phyloP scores from a whole-genome alignment of 2,329 filamentous ascomycete species.

The Zymoseptoria ardabiliae region DNA sequence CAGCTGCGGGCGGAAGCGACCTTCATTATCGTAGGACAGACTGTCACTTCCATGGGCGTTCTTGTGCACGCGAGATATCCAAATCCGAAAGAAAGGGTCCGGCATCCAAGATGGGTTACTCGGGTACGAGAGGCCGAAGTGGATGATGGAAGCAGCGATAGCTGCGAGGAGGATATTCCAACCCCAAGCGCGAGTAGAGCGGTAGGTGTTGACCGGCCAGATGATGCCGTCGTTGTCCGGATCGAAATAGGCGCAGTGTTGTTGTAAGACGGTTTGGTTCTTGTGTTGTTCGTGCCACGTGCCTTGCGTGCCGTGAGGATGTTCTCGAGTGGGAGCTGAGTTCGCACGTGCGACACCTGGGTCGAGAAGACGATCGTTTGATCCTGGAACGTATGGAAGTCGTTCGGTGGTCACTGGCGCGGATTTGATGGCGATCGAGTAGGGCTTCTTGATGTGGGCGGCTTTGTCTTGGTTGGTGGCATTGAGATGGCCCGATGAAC shows the following conservation, averaged over 20 bases:
- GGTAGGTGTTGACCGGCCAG: conserved; percentile 46
- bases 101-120: conserved; percentile 39
- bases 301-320: conserved; percentile 37
- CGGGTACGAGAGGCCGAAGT: conserved; percentile 45
- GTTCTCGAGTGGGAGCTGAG: conserved; percentile 33
- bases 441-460: conserved; percentile 1
- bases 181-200: conserved; percentile 40
- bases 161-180: conserved; percentile 39
- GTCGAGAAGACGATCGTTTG: conserved; percentile 17
- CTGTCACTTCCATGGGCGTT: conserved; percentile 40
- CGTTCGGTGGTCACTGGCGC: conserved; percentile 11
- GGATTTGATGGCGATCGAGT: conserved; percentile 2
- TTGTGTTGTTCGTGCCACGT: conserved; percentile 30
- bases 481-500: neutral
- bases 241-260: conserved; percentile 49
- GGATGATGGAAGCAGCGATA: conserved; percentile 42
- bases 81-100: conserved; percentile 38
- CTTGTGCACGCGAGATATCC: conserved; percentile 35
- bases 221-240: conserved; percentile 46
- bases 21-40: conserved; percentile 40
- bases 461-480: neutral
- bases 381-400: conserved; percentile 17
- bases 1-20: conserved; percentile 39
- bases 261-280: conserved; percentile 43
- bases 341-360: conserved; percentile 37